Percentiles rank a stretch among this genome's conserved stretches.
Conservation (phyloP, 352 stramenopile genomes). For the Aphanomyces stellatus region DNA sequence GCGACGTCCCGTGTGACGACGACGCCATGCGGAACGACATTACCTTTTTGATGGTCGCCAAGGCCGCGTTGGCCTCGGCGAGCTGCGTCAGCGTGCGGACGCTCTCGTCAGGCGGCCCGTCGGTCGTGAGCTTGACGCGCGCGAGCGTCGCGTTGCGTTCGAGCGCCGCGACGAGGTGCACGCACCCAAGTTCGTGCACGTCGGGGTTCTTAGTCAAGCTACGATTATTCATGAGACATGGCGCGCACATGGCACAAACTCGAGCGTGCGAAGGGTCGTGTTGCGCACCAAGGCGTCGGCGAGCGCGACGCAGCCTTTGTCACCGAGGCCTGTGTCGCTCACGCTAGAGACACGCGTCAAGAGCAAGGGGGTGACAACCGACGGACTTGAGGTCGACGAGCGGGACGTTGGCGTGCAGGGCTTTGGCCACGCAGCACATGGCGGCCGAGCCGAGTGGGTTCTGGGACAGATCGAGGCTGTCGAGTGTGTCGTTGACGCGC, state of each 20-base stretch:
- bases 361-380: neutral
- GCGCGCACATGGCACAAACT: conserved; percentile 23
- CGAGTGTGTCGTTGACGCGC: conserved; percentile 38
- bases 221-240: neutral
- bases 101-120: conserved; percentile 26
- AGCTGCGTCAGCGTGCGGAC: conserved; percentile 25
- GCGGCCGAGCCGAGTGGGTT: conserved; percentile 31
- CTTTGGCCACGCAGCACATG: neutral
- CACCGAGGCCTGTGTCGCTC: conserved; percentile 19
- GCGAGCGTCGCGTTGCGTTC: conserved; percentile 34
- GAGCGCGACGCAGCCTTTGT: conserved; percentile 34
- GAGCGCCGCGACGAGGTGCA: conserved; percentile 35
- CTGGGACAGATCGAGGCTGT: conserved; percentile 29
- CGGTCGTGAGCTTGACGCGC: conserved; percentile 26
- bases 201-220: conserved; percentile 37
- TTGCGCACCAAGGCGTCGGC: conserved; percentile 47
- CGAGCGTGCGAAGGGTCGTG: conserved; percentile 30
- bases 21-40: neutral
- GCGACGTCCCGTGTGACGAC: neutral
- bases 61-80: conserved; percentile 38
- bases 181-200: conserved; percentile 36
- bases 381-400: neutral
- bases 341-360: neutral
- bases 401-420: conserved; percentile 6
- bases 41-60: conserved; percentile 23